Conservation (phyloP, 805 yeast species). For the Starmerella powellii region DNA sequence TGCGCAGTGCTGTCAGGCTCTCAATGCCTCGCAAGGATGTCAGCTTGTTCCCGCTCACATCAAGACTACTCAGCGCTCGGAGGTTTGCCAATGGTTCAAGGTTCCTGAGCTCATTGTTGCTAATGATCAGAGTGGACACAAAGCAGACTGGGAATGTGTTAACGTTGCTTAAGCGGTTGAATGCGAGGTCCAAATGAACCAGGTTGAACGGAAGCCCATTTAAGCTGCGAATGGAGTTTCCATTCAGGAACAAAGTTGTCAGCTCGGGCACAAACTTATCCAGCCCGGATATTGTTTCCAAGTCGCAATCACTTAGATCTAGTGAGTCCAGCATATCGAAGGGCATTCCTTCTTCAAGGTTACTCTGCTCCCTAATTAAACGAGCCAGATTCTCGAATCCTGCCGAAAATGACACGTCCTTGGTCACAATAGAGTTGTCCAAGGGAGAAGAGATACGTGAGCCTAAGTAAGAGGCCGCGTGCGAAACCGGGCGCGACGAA, state of each 20-base stretch:
- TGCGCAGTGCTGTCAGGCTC: conserved; percentile 17
- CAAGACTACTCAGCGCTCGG: conserved; percentile 20
- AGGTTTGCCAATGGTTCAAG: conserved; percentile 18
- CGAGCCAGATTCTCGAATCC: conserved; percentile 9
- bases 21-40: conserved; percentile 17
- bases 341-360: neutral
- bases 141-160: conserved; percentile 19
- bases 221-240: conserved; percentile 16
- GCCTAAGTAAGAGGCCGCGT: neutral
- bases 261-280: conserved; percentile 19
- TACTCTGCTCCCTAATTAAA: conserved; percentile 13
- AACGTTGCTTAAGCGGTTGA: conserved; percentile 15
- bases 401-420: conserved; percentile 14
- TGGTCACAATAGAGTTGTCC: conserved; percentile 7
- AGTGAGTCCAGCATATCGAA: conserved; percentile 9
- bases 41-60: conserved; percentile 19
- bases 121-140: conserved; percentile 19
- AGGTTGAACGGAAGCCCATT: conserved; percentile 21
- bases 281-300: conserved; percentile 20
- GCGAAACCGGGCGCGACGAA: too few species aligned
- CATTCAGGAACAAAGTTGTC: conserved; percentile 12
- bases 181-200: conserved; percentile 17
- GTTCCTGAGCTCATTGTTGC: conserved; percentile 17
- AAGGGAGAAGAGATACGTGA: neutral
- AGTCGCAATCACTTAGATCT: conserved; percentile 16